phyloP scores from a whole-genome alignment of 768 basidiomycete species.

The Tephrocybe rancida region DNA sequence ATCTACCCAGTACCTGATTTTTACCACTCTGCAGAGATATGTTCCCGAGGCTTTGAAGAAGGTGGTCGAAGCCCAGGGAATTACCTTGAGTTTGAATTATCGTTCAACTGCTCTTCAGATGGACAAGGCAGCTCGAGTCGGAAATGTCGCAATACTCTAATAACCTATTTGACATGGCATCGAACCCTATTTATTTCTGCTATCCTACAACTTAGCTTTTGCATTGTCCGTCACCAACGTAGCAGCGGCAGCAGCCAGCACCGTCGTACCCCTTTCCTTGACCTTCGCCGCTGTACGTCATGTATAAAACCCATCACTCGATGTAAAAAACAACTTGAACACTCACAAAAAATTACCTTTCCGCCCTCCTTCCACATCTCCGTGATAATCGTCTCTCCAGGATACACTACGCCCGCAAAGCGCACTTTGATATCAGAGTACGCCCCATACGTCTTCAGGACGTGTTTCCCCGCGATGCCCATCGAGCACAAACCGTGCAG shows the following conservation, averaged over 20 bases:
- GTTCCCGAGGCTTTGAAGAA: not conserved
- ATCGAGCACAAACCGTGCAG: conserved; percentile 89
- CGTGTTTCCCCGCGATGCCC: conserved; percentile 93
- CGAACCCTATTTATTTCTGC: no score
- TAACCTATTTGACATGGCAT: no score
- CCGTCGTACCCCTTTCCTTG: conserved; percentile 77
- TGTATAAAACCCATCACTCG: not conserved
- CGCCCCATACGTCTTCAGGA: conserved; percentile 82
- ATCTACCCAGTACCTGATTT: not conserved
- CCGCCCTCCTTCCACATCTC: conserved; percentile 98
- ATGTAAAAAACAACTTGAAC: not conserved
- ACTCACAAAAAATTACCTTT: conserved; percentile 90
- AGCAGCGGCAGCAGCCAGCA: conserved; percentile 80
- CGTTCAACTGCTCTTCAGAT: no score
- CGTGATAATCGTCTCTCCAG: conserved; percentile 93
- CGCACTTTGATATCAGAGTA: conserved; percentile 96
- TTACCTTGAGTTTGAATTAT: no score
- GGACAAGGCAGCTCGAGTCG: no score
- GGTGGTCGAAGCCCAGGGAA: not conserved
- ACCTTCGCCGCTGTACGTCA: conserved; percentile 71
- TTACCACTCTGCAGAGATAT: not conserved
- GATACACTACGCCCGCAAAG: conserved; percentile 90
- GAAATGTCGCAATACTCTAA: no score
- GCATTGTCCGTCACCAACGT: conserved; percentile 55
- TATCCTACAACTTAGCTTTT: conserved; percentile 71